Base-by-base conservation (phyloP, 108 stramenopile genomes). In the Conticribra weissflogii region DNA sequence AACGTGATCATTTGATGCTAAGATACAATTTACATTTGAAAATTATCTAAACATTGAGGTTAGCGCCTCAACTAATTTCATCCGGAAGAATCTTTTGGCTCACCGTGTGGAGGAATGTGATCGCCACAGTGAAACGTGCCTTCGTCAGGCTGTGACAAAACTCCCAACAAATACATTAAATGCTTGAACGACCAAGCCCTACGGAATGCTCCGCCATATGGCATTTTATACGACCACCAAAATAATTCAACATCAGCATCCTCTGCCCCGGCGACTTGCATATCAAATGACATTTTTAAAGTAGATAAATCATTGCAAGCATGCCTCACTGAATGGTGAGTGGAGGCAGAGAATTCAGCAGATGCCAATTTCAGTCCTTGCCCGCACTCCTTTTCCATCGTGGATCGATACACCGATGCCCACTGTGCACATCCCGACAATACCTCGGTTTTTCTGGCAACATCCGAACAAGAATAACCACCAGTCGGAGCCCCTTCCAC, bases 161-260 rank as follows among this genome's bases (percentile, higher is more conserved):
- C 83, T 0, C 82, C 89, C 31, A 91, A 52, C 32, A 74, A 50
- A 55, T 86, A 85, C 65, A 91, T 53, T 46, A 91, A 78, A 52
- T 91, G 86, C 41, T 72, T 72, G 32, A 91, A 81, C 17, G 86
- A 87, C 90, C 90, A 91, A 17, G 90, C 90, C 15, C 52, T 70
- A 22, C 88, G 80, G 71, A 91, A 91, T 34, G 85, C 68, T 4
- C 90, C 90, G 15, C 88, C 90, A 65, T 84, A 82, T 15, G 90
- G 90, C 90, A 91, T 91, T 54, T 87, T 83, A 36, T 73, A 89
- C 19, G 75, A 69, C 90, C 90, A 91, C 65, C 75, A 91, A 58
- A 82, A 91, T n/a, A 91, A 47, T 47, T 88, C 76, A 7, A 91
- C 90, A 63, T 84, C 71, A 1, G 85, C 85, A 25, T 59, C 41